phyloP scores from a whole-genome alignment of 148 eudicot genomes.

The Vaccinium macrocarpon region DNA sequence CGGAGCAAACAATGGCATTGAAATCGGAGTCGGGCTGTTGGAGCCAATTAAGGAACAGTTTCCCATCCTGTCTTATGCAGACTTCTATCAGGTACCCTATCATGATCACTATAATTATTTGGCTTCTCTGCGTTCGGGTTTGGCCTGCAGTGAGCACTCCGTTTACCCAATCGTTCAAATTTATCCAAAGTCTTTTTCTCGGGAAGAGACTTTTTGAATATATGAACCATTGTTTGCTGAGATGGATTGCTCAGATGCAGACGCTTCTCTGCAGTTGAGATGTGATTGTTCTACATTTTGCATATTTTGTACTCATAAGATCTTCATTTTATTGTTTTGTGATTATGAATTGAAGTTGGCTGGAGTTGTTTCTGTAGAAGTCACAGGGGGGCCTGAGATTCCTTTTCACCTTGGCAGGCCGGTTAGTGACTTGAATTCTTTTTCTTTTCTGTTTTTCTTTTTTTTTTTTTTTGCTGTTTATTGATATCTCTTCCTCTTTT shows the following conservation, averaged over 20 bases:
- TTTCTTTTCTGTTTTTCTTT: too few relatives aligned
- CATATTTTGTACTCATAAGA: background rate
- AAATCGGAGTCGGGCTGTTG: slow-evolving; percentile 57
- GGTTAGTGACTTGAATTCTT: slow-evolving; percentile 32
- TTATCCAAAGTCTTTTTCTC: too few relatives aligned
- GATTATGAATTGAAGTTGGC: slow-evolving; percentile 40
- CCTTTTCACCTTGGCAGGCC: slow-evolving; percentile 70
- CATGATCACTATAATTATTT: too few relatives aligned
- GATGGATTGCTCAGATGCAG: background rate
- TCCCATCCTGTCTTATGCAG: slow-evolving; percentile 51
- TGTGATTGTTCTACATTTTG: background rate
- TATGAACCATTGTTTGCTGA: background rate
- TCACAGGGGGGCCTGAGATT: slow-evolving; percentile 71
- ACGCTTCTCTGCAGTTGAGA: too few relatives aligned
- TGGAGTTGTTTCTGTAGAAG: slow-evolving; percentile 63
- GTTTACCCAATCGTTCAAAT: too few relatives aligned
- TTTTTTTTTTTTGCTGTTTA: too few relatives aligned
- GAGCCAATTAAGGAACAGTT: slow-evolving; percentile 68
- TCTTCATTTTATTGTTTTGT: background rate
- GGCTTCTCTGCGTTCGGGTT: too few relatives aligned
- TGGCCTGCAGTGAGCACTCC: too few relatives aligned
- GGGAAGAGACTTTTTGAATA: too few relatives aligned
- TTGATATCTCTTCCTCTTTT: background rate
- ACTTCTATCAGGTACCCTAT: slow-evolving; percentile 54
- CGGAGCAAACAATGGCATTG: slow-evolving; percentile 64